Conservation (phyloP, 495 filamentous ascomycete species). For the Astrothelium macrocarpum region DNA sequence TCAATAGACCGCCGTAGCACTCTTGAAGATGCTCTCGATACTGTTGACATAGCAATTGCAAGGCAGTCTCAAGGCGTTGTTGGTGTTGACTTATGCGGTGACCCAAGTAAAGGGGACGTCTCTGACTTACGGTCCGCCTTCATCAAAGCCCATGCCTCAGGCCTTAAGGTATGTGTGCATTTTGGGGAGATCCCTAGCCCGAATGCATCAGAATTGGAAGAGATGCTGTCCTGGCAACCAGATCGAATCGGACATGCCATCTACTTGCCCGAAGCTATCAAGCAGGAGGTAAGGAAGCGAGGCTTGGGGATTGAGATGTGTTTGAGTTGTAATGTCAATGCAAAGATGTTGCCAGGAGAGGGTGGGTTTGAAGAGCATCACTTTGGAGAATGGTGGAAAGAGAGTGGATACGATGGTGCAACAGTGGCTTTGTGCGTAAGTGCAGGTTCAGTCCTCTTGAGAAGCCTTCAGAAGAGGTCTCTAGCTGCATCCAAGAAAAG, state of each 20-base stretch:
- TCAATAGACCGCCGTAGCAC: conserved; percentile 61
- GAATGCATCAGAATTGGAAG: conserved; percentile 45
- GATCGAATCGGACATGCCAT: conserved; percentile 74
- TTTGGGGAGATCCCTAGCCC: conserved; percentile 59
- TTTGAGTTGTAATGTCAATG: conserved; percentile 71
- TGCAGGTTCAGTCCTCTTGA: background rate
- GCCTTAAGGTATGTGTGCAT: conserved; percentile 61
- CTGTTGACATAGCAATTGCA: conserved; percentile 51
- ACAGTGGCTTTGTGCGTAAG: background rate
- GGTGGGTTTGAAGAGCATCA: conserved; percentile 63
- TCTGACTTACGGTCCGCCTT: conserved; percentile 48
- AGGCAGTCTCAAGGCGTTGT: conserved; percentile 47
- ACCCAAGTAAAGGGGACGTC: conserved; percentile 56
- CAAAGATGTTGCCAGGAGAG: conserved; percentile 48
- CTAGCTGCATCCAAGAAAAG: conserved; percentile 41
- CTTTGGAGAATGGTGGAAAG: conserved; percentile 55
- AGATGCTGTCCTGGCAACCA: conserved; percentile 54
- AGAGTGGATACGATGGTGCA: conserved; percentile 11
- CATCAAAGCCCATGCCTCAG: conserved; percentile 39
- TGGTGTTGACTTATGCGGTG: conserved; percentile 71
- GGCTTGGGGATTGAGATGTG: conserved; percentile 64
- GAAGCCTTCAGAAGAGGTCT: conserved; percentile 43
- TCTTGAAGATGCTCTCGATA: conserved; percentile 44
- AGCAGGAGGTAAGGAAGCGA: conserved; percentile 43
- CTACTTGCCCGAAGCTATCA: conserved; percentile 51